Base-by-base conservation (phyloP, 305 asterid genomes). In the Ajuga reptans region DNA sequence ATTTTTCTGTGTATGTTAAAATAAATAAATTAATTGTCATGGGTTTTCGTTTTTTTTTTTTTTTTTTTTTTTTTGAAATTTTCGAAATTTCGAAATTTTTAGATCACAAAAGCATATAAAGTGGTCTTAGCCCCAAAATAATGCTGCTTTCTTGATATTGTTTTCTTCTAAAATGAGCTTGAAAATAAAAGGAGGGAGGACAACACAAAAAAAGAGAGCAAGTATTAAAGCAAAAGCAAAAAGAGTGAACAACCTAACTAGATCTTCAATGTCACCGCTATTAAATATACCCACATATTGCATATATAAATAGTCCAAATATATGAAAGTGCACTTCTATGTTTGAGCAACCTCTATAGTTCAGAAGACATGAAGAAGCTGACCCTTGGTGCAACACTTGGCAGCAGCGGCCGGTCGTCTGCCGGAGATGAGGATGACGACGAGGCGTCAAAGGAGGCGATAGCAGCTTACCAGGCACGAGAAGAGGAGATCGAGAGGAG, bases 401-500 rank as follows among this genome's bases (percentile, higher is more conserved):
- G 89, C 4, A 86, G 90, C 80, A 86, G 95, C 53, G 95, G 97
- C 37, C 79, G 87, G 55, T 74, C 77, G 36, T 76, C 92, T 17
- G 74, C 68, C 0, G 88, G 80, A 1, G 83, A 71, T 11, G 68
- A 31, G 0, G 79, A 84, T 0, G 91, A 84, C 1, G 88, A 89
- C 21, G 96, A 87, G 77, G 83, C 83, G 0, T 80, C 95, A 6
- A 91, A 81, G 69, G 18, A 79, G 79, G 94, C 94, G 2, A 73
- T 91, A 8, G 86, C 93, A 0, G 74, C 89, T 4, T 86, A 82
- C 53, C 95, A 80, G 53, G 94, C 94, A 1, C 76, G 81, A 46
- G 96, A 91, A 66, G 95, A 87, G 61, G 95, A 84, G 83, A 89
- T 91, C 8, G 96, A 89, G 83, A 84, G 82, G 88, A 84, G 74